These are phyloP conservation scores for Omphalotus olearius DNA, from an alignment of 1,284 basidiomycete species.

Conservation along the genomic window DNA sequence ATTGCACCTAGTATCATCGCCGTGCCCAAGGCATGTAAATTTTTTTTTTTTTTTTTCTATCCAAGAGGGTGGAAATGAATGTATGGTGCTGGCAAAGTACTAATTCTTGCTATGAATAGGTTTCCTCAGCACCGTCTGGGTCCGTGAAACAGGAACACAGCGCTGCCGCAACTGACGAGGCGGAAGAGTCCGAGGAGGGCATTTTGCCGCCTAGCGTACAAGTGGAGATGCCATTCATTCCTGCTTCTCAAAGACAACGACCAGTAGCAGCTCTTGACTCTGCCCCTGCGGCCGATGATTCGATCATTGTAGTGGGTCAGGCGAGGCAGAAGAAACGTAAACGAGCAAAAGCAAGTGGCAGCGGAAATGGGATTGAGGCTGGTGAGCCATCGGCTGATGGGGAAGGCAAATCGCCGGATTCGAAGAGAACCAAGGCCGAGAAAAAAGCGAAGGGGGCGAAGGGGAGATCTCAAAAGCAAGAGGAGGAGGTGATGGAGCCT, in stretches of 20 bases:
- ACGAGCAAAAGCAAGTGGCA: not conserved
- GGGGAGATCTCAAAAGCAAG: slow-evolving; percentile 21
- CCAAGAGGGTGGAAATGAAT: too few relatives aligned
- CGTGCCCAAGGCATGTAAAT: slow-evolving; percentile 4
- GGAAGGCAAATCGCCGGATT: slow-evolving; percentile 2
- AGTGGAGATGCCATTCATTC: slow-evolving; percentile 70
- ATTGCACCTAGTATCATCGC: slow-evolving; percentile 18
- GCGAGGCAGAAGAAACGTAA: slow-evolving; percentile 37
- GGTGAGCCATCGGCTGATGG: not conserved
- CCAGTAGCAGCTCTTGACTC: not conserved
- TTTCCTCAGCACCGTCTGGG: not conserved
- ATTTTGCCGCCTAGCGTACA: slow-evolving; percentile 31
- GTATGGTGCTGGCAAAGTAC: too few relatives aligned
- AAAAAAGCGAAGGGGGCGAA: slow-evolving; percentile 20
- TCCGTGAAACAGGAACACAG: not conserved
- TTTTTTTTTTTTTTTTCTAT: not conserved
- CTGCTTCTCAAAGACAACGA: slow-evolving; percentile 39
- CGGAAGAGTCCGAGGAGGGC: slow-evolving; percentile 15
- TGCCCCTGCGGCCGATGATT: slow-evolving; percentile 44
- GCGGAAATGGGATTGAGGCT: not conserved
- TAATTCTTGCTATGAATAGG: not conserved
- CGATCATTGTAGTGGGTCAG: slow-evolving; percentile 70
- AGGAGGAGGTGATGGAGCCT: slow-evolving; percentile 29
- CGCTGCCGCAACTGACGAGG: slow-evolving; percentile 8
- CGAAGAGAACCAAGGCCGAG: slow-evolving; percentile 9